These are phyloP conservation scores for Psilocybe cyanescens DNA, from an alignment of 768 basidiomycete species.

Conservation along the genomic window DNA sequence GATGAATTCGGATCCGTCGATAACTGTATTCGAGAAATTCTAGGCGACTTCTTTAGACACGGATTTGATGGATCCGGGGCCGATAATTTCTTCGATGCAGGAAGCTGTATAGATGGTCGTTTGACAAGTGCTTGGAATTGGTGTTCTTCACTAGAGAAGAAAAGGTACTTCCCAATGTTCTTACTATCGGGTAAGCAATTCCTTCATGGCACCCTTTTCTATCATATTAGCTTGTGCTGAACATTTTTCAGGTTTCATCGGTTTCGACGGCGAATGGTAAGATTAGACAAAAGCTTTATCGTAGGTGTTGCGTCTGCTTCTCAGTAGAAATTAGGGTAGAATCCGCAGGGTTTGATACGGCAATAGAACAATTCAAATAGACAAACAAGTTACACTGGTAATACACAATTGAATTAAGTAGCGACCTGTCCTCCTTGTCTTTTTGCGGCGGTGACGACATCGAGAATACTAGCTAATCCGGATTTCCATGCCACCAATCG, in stretches of 20 bases:
- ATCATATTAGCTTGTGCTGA: conserved; percentile 5
- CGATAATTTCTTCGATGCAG: conserved; percentile 89
- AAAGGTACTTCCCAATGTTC: conserved; percentile 81
- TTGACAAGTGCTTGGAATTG: conserved; percentile 93
- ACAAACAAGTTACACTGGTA: conserved; percentile 9
- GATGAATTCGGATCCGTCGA: conserved; percentile 82
- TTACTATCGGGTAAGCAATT: conserved; percentile 66
- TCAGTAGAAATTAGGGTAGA: not conserved
- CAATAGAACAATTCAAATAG: conserved; percentile 3
- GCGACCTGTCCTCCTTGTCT: conserved; percentile 43
- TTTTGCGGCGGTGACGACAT: conserved; percentile 66
- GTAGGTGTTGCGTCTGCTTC: not conserved
- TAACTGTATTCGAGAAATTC: conserved; percentile 67
- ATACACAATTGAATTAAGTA: conserved; percentile 22
- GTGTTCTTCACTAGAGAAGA: conserved; percentile 87
- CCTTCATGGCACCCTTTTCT: conserved; percentile 3
- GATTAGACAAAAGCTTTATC: not conserved
- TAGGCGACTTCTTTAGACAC: conserved; percentile 86
- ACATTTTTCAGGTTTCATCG: conserved; percentile 64
- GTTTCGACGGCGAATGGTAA: conserved; percentile 88
- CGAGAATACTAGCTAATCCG: conserved; percentile 68
- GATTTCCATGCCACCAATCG: conserved; percentile 79
- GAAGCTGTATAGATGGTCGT: conserved; percentile 83
- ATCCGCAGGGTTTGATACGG: not conserved
- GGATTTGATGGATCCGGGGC: conserved; percentile 92